Conservation (phyloP, 176 grass and related monocot genomes). For the Musa troglodytarum region DNA sequence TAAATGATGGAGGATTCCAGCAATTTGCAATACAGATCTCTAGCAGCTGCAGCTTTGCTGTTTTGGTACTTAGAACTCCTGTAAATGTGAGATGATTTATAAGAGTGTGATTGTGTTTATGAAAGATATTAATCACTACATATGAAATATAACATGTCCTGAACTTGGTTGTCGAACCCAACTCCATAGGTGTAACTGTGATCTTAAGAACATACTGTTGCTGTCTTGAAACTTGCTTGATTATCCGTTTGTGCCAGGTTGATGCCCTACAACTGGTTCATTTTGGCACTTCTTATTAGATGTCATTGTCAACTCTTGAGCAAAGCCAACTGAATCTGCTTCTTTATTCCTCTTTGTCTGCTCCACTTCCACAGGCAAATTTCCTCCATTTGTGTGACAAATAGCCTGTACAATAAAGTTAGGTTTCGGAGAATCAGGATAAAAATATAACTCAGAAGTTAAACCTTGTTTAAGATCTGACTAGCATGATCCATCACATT, state of each 20-base stretch:
- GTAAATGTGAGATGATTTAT: neutral
- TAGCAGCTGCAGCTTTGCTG: constrained; percentile 5
- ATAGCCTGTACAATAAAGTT: neutral
- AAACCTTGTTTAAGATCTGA: neutral
- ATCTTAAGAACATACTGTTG: neutral
- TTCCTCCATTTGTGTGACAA: neutral
- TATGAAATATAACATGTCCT: neutral
- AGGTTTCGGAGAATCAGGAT: neutral
- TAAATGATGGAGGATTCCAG: constrained; percentile 23
- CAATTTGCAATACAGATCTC: constrained; percentile 11
- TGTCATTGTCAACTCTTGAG: too few relatives aligned
- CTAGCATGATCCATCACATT: neutral
- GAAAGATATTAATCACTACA: neutral
- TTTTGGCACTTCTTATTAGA: neutral
- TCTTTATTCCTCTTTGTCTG: neutral
- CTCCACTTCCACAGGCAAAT: neutral
- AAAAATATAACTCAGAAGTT: neutral
- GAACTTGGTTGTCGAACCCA: neutral
- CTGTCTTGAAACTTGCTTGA: neutral
- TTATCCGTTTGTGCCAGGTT: neutral
- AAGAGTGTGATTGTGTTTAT: neutral
- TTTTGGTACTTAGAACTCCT: neutral
- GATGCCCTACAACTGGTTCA: neutral
- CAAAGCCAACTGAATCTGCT: neutral
- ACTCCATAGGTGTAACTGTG: neutral